Base-by-base conservation (phyloP, 78 protist species). In the Pigoraptor vietnamica region DNA sequence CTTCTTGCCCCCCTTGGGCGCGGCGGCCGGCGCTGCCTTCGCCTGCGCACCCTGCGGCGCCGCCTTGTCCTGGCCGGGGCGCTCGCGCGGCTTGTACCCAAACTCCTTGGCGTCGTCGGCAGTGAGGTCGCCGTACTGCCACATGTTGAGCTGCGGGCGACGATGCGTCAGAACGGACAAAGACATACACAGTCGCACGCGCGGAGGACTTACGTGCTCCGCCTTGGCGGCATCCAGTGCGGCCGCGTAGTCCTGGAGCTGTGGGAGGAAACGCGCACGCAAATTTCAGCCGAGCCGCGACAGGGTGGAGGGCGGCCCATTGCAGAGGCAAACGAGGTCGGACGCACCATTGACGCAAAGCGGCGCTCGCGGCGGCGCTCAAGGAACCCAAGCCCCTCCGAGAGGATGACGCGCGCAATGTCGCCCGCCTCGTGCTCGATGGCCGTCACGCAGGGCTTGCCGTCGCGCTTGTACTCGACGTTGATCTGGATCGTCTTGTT, bases 151-250 rank as follows among this genome's bases (percentile, higher is more conserved):
- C 89, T 81, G 86, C 37, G 86, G 6, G 84, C 14, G 67, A n/a
- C n/a, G n/a, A n/a, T n/a, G n/a, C n/a, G n/a, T n/a, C 67, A 48
- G 14, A 48, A 48, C 14, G 67, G 67, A 21, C 67, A 14, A 21
- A 6, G 67, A 48, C 67, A 21, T 48, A 6, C 67, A 48, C 67
- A 48, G 14, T 48, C 67, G 6, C 67, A 48, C 67, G 14, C 67
- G 67, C 14, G 67, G 29, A 48, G 6, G 67, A 48, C 67, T 21
- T 48, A 48, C 67, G 14, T 48, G 67, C 67, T 6, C 67, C 6
- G 34, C 34, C 88, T 83, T 83, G 88, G 88, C 88, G 25, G 39
- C 6, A 32, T 83, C 88, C 38, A n/a, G 88, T 37, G 88, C 88
- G 24, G 35, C 38, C 39, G 35, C 25, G 1, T 2, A 9, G 23